phyloP scores from a whole-genome alignment of 352 stramenopile genomes.

The Globisporangium canariense region DNA sequence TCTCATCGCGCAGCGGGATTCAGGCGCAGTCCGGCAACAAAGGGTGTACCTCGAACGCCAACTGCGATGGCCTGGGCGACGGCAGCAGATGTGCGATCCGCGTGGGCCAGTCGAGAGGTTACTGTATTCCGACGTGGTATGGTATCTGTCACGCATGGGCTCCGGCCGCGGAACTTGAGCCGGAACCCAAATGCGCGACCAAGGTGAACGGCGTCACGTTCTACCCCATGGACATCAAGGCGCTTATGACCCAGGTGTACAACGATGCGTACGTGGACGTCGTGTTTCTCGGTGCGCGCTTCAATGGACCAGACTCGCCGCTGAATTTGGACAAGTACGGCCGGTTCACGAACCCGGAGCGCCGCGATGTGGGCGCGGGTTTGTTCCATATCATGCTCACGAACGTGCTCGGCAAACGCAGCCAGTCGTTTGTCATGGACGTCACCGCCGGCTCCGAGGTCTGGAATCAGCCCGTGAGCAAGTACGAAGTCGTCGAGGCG shows the following conservation, averaged over 20 bases:
- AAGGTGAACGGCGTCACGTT: constrained; percentile 49
- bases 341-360: constrained; percentile 31
- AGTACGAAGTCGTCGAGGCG: constrained; percentile 43
- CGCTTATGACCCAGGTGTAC: constrained; percentile 37
- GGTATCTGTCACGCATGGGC: constrained; percentile 54
- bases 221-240: constrained; percentile 48
- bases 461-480: constrained; percentile 54
- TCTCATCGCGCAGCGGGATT: constrained; percentile 22
- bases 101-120: constrained; percentile 24
- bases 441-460: constrained; percentile 47
- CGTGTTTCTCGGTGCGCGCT: constrained; percentile 43
- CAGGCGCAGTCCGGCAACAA: constrained; percentile 6
- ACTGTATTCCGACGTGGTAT: constrained; percentile 45
- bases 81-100: constrained; percentile 32
- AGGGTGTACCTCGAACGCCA: constrained; percentile 3
- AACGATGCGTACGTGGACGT: constrained; percentile 26
- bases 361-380: constrained; percentile 40
- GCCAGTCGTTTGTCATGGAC: constrained; percentile 45
- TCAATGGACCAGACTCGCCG: constrained; percentile 20
- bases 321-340: constrained; percentile 39
- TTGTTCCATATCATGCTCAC: constrained; percentile 47
- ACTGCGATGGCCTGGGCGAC: constrained; percentile 18
- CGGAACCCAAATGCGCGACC: constrained; percentile 36
- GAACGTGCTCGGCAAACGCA: constrained; percentile 51
- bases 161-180: constrained; percentile 34